Conservation (phyloP, 1,284 basidiomycete genomes). For the Cryptococcus sp. region DNA sequence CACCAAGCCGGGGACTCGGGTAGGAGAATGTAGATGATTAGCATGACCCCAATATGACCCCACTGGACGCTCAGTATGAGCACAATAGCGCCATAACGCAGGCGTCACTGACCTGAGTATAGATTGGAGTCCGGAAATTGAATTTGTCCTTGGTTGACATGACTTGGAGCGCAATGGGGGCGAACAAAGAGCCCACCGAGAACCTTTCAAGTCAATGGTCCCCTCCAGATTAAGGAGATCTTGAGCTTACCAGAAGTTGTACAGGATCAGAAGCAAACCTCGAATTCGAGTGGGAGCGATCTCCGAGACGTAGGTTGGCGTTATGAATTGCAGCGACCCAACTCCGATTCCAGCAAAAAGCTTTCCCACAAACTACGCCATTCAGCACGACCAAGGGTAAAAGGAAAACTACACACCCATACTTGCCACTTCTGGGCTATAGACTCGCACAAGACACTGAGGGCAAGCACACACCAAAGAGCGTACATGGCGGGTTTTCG, state of each 20-base stretch:
- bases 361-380: conserved; percentile 13
- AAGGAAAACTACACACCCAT: conserved; percentile 8
- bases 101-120: conserved; percentile 12
- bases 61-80: conserved; percentile 14
- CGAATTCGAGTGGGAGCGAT: conserved; percentile 24
- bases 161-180: conserved; percentile 15
- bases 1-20: conserved; percentile 28
- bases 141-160: conserved; percentile 13
- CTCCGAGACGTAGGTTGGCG: conserved; percentile 28
- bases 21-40: conserved; percentile 27
- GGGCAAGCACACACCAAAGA: conserved; percentile 13
- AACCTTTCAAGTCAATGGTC: conserved; percentile 3
- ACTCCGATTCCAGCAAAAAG: conserved; percentile 26
- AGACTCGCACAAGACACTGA: conserved; percentile 16
- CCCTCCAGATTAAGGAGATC: neutral
- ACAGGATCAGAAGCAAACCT: conserved; percentile 27
- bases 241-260: conserved; percentile 22
- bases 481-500: conserved; percentile 19
- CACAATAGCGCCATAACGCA: neutral
- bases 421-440: conserved; percentile 16
- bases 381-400: too few relatives aligned
- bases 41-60: conserved; percentile 25
- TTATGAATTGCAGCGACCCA: conserved; percentile 25
- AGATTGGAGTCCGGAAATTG: conserved; percentile 19
- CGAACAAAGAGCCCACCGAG: conserved; percentile 14